Evolutionary conservation across 1,139 yeast genomes (phyloP).

Genomic region (Suhomyces maxii): DNA sequence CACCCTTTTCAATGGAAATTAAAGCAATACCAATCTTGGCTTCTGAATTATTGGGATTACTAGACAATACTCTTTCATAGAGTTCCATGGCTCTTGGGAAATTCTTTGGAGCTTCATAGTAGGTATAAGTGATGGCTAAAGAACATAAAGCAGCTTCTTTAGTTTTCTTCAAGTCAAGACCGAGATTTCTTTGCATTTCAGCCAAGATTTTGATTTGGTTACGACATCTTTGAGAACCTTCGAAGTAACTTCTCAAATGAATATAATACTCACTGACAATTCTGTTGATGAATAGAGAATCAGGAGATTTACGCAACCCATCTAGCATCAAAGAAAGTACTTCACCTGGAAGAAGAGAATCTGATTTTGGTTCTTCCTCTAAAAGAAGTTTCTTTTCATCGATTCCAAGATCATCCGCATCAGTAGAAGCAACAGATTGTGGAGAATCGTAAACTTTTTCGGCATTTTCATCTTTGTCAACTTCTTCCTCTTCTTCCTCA

Average conservation of each 20-base stretch:
- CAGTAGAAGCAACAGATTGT: conserved; percentile 1
- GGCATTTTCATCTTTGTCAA: conserved; percentile 15
- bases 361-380: conserved; percentile 18
- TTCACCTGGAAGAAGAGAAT: conserved; percentile 47
- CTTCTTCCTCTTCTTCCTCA: conserved; percentile 18
- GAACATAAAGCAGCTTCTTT: conserved; percentile 62
- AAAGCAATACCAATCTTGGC: conserved; percentile 84
- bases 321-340: conserved; percentile 53
- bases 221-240: conserved; percentile 60
- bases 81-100: conserved; percentile 70
- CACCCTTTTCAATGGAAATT: conserved; percentile 66
- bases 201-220: conserved; percentile 62
- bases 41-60: conserved; percentile 50
- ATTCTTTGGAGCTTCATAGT: conserved; percentile 88
- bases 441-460: neutral
- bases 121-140: conserved; percentile 76
- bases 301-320: conserved; percentile 49
- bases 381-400: conserved; percentile 10
- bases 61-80: conserved; percentile 60
- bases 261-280: conserved; percentile 63
- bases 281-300: conserved; percentile 62
- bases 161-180: conserved; percentile 50
- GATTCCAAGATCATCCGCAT: conserved; percentile 10
- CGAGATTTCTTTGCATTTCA: conserved; percentile 45
- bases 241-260: conserved; percentile 61